These are phyloP conservation scores for Mercurialis annua DNA, from an alignment of 345 rosid genomes.

Conservation along the genomic window DNA sequence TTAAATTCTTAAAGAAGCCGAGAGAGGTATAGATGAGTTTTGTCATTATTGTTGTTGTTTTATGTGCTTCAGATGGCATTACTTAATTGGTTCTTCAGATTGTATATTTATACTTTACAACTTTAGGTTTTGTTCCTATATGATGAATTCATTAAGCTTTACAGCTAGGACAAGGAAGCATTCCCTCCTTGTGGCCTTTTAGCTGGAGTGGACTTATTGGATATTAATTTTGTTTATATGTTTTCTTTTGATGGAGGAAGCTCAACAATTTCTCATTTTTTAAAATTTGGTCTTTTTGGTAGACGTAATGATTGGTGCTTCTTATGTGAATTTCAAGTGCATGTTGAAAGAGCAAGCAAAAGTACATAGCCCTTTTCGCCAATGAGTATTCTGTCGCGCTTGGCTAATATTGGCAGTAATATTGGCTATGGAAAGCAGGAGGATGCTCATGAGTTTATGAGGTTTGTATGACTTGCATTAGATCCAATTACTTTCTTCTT, in stretches of 20 bases:
- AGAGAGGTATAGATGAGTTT: conserved; percentile 54
- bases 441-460: conserved; percentile 99
- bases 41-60: conserved; percentile 3
- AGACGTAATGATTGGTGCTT: conserved; percentile 89
- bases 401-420: conserved; percentile 88
- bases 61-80: background rate
- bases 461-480: conserved; percentile 38
- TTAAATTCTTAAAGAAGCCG: conserved; percentile 44
- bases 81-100: conserved; percentile 12
- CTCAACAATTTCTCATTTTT: conserved; percentile 8
- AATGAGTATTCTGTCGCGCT: conserved; percentile 61
- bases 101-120: conserved; percentile 13
- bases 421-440: conserved; percentile 97
- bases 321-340: conserved; percentile 77
- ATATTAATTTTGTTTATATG: conserved; percentile 8
- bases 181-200: conserved; percentile 84
- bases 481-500: background rate
- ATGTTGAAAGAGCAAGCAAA: conserved; percentile 70
- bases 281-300: conserved; percentile 51
- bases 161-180: conserved; percentile 58
- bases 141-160: conserved; percentile 68
- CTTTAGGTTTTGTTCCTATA: conserved; percentile 86
- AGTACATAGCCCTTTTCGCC: conserved; percentile 76
- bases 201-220: conserved; percentile 12
- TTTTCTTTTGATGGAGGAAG: conserved; percentile 1